phyloP scores from a whole-genome alignment of 345 rosid genomes.

The Aquilaria malaccensis region DNA sequence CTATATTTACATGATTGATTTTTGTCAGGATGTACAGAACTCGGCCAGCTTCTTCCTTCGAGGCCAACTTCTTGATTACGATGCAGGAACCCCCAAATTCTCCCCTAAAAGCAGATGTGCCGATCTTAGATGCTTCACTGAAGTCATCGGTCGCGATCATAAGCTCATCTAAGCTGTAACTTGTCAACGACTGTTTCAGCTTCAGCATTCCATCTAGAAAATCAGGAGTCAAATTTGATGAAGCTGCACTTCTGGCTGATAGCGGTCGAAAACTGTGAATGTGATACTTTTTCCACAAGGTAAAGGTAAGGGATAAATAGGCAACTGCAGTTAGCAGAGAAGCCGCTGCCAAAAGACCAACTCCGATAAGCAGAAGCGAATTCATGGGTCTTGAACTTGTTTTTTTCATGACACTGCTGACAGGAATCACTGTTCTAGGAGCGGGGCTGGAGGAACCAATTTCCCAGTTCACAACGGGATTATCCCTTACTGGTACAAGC shows the following conservation, averaged over 20 bases:
- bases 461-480: slow-evolving; percentile 13
- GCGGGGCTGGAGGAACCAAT: slow-evolving; percentile 7
- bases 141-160: slow-evolving; percentile 24
- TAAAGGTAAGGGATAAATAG: background rate
- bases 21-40: slow-evolving; percentile 27
- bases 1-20: slow-evolving; percentile 25
- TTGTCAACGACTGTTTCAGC: slow-evolving; percentile 20
- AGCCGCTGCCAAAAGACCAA: slow-evolving; percentile 13
- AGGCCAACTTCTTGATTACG: slow-evolving; percentile 19
- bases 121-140: slow-evolving; percentile 17
- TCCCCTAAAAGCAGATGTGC: slow-evolving; percentile 19
- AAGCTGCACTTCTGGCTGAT: slow-evolving; percentile 12
- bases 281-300: slow-evolving; percentile 7
- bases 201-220: slow-evolving; percentile 26
- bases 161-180: slow-evolving; percentile 30
- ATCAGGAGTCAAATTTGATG: slow-evolving; percentile 22
- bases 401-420: slow-evolving; percentile 5
- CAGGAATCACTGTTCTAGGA: slow-evolving; percentile 16
- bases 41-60: slow-evolving; percentile 18
- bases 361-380: slow-evolving; percentile 9
- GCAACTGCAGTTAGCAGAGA: slow-evolving; percentile 6
- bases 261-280: slow-evolving; percentile 18
- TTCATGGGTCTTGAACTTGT: slow-evolving; percentile 3
- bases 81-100: slow-evolving; percentile 16
- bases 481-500: slow-evolving; percentile 20